A percentile compares a stretch with the other conserved stretches of the same genome.
phyloP scores from a whole-genome alignment of 164 flowering plant genomes.

The Magnolia officinalis region DNA sequence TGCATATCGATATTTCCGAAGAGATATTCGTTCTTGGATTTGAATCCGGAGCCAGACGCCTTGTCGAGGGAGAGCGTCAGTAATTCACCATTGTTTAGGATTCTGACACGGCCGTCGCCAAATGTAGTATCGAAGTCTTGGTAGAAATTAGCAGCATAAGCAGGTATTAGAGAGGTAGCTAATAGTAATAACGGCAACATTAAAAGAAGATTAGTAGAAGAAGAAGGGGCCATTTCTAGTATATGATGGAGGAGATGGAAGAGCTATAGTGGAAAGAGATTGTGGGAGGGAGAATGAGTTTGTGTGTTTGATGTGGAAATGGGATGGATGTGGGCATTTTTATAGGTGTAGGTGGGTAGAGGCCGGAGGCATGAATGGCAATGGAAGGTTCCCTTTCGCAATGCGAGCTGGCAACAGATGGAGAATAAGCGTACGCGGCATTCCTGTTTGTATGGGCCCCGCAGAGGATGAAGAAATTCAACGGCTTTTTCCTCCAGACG shows the following conservation, averaged over 20 bases:
- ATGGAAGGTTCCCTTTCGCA: too few species aligned
- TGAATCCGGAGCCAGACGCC: slow-evolving; percentile 31
- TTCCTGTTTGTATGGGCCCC: too few species aligned
- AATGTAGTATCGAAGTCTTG: slow-evolving; percentile 22
- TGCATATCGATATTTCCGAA: slow-evolving; percentile 34
- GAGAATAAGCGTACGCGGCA: too few species aligned
- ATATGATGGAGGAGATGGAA: background rate
- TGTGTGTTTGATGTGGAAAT: background rate
- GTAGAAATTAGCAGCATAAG: slow-evolving; percentile 17
- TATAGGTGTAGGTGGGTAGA: too few species aligned
- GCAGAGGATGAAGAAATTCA: too few species aligned
- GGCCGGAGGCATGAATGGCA: too few species aligned
- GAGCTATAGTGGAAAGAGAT: background rate
- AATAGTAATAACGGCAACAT: background rate
- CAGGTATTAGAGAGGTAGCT: background rate
- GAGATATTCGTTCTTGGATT: slow-evolving; percentile 28
- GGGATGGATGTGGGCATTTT: background rate
- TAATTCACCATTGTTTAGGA: slow-evolving; percentile 24
- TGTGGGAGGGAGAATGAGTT: too few species aligned
- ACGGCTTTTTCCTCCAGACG: too few species aligned
- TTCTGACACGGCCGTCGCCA: slow-evolving; percentile 22
- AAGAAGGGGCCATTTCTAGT: background rate
- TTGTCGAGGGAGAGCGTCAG: slow-evolving; percentile 32
- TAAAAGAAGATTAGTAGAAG: background rate
- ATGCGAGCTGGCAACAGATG: too few species aligned